Conservation (phyloP, 352 stramenopile genomes). For the Paralagenidium karlingii region DNA sequence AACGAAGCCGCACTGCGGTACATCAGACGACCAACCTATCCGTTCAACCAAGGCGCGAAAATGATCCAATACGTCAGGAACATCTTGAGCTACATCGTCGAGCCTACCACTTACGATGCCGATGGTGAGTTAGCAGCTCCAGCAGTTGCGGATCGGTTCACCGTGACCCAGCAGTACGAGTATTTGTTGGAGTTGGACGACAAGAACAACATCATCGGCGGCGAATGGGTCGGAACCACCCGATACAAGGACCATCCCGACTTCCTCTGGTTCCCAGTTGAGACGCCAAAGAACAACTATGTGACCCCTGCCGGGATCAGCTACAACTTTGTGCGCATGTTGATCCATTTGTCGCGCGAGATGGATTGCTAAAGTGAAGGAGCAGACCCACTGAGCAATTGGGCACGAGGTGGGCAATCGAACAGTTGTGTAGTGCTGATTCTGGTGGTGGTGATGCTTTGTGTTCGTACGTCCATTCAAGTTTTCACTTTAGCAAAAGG, state of each 20-base stretch:
- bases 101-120: background rate
- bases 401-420: too few relatives aligned
- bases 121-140: slow-evolving; percentile 1
- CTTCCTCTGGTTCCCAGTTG: slow-evolving; percentile 53
- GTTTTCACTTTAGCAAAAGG: too few relatives aligned
- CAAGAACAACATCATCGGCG: slow-evolving; percentile 43
- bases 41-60: background rate
- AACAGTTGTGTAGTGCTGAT: too few relatives aligned
- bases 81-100: background rate
- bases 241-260: slow-evolving; percentile 38
- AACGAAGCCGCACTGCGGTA: slow-evolving; percentile 15
- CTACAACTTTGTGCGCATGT: slow-evolving; percentile 10
- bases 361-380: too few relatives aligned
- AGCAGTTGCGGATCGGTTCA: slow-evolving; percentile 1
- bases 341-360: slow-evolving; percentile 13
- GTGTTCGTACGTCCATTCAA: too few relatives aligned
- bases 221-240: slow-evolving; percentile 66
- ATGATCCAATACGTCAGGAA: background rate
- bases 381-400: too few relatives aligned
- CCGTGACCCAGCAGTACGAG: slow-evolving; percentile 1
- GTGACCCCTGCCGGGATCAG: slow-evolving; percentile 4
- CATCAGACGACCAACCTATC: slow-evolving; percentile 1
- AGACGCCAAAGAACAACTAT: slow-evolving; percentile 1
- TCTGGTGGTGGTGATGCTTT: too few relatives aligned
- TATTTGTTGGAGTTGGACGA: slow-evolving; percentile 4